Percentiles rank a stretch among this genome's conserved stretches.
phyloP scores from a whole-genome alignment of 495 filamentous ascomycete genomes.

The Annulohypoxylon stygium region DNA sequence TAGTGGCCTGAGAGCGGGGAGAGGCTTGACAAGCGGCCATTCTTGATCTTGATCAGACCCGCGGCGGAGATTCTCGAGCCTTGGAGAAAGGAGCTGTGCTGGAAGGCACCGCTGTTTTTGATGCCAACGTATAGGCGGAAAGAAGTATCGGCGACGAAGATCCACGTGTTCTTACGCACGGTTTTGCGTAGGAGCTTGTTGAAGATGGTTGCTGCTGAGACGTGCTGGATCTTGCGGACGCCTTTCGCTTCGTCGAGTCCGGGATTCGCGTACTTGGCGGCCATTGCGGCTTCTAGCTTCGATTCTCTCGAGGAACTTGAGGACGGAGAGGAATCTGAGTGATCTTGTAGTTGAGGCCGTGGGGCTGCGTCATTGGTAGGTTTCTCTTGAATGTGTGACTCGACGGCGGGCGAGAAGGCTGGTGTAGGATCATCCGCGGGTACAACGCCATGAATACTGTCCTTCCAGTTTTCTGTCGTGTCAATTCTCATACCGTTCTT shows the following conservation, averaged over 20 bases:
- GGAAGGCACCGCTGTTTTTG: conserved; percentile 88
- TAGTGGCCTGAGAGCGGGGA: conserved; percentile 84
- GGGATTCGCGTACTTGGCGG: conserved; percentile 66
- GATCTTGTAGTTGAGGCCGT: conserved; percentile 33
- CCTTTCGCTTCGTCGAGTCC: conserved; percentile 68
- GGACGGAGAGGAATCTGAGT: conserved; percentile 10
- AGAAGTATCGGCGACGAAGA: conserved; percentile 89
- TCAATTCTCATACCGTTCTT: conserved; percentile 82
- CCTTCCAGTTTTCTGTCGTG: conserved; percentile 79
- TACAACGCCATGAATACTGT: conserved; percentile 84
- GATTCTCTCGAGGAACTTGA: conserved; percentile 42
- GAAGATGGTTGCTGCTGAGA: conserved; percentile 76
- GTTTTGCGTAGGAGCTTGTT: conserved; percentile 78
- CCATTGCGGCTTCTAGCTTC: conserved; percentile 56
- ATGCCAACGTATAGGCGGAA: conserved; percentile 92
- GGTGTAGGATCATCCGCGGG: conserved; percentile 71
- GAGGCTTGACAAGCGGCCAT: conserved; percentile 74
- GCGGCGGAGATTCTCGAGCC: conserved; percentile 85
- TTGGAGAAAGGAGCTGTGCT: conserved; percentile 89
- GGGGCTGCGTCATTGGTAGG: conserved; percentile 31
- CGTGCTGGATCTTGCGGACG: conserved; percentile 72
- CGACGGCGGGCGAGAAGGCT: conserved; percentile 54
- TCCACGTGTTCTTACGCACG: conserved; percentile 85
- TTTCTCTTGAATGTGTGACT: conserved; percentile 39
- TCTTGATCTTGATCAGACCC: conserved; percentile 85